Conservation (phyloP, 345 rosid genomes). For the Melaleuca quinquenervia region DNA sequence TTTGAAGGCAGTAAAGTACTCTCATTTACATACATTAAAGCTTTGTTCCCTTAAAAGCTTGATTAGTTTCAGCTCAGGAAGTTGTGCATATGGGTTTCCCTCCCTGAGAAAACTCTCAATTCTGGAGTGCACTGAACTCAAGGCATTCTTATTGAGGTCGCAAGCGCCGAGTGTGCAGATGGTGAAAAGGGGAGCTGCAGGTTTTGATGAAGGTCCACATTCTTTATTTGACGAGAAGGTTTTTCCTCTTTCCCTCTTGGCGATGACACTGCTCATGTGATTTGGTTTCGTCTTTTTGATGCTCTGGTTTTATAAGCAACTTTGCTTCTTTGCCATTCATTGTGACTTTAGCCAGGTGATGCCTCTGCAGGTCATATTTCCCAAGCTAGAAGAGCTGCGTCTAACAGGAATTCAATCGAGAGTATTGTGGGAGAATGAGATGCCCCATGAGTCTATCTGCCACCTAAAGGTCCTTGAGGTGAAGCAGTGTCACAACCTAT, state of each 20-base stretch:
- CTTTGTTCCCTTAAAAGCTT: background rate
- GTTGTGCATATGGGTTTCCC: background rate
- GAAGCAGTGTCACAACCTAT: background rate
- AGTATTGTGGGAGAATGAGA: background rate
- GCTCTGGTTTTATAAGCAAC: rapidly evolving
- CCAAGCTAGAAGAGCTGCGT: background rate
- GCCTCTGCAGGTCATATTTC: background rate
- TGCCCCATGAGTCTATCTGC: background rate
- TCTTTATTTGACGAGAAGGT: background rate
- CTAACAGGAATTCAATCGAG: rapidly evolving
- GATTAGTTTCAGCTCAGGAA: background rate
- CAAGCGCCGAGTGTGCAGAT: background rate
- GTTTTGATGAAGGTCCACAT: rapidly evolving
- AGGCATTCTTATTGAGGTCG: background rate
- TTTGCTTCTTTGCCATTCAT: background rate
- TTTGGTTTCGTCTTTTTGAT: rapidly evolving
- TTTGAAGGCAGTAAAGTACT: background rate
- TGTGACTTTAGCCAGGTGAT: background rate
- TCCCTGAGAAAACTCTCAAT: background rate
- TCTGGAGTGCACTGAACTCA: background rate
- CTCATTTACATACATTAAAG: background rate
- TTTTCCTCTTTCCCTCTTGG: background rate
- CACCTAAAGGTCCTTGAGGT: background rate
- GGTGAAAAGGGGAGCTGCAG: rapidly evolving
- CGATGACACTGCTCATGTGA: background rate